A percentile compares a stretch with the other conserved stretches of the same genome.
Conservation (phyloP, 345 rosid species). For the Adansonia digitata region DNA sequence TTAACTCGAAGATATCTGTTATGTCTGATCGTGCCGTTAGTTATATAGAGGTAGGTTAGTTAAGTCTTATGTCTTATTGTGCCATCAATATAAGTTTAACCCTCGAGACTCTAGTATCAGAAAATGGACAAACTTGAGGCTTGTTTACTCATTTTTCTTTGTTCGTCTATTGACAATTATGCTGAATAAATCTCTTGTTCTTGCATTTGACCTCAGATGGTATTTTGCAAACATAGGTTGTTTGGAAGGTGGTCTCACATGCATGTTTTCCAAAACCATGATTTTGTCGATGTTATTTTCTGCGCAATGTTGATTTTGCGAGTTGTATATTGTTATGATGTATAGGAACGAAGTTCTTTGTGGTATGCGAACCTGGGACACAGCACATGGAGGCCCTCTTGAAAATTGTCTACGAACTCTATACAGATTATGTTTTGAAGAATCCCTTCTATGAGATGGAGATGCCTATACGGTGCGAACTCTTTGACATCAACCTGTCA, state of each 20-base stretch:
- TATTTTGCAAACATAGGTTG: neutral
- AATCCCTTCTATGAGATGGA: constrained; percentile 99
- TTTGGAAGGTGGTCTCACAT: neutral
- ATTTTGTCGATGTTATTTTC: neutral
- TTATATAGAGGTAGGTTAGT: neutral
- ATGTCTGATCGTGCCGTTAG: neutral
- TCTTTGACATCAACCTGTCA: constrained; percentile 74
- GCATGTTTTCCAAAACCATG: neutral
- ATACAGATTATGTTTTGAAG: constrained; percentile 91
- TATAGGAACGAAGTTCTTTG: constrained; percentile 94
- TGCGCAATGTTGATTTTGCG: neutral
- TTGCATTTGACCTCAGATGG: neutral
- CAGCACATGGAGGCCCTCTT: constrained; percentile 80
- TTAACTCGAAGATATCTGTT: neutral
- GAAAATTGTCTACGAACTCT: constrained; percentile 71
- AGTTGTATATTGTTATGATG: neutral
- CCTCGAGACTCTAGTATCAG: neutral
- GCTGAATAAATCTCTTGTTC: neutral
- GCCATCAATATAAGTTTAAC: neutral
- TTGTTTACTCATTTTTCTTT: neutral
- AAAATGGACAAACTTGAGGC: neutral
- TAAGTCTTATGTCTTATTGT: neutral
- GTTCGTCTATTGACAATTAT: neutral
- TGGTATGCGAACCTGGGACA: constrained; percentile 85
- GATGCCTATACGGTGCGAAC: constrained; percentile 98